phyloP scores from a whole-genome alignment of 306 rosid genomes.

The Vigna hirtella region DNA sequence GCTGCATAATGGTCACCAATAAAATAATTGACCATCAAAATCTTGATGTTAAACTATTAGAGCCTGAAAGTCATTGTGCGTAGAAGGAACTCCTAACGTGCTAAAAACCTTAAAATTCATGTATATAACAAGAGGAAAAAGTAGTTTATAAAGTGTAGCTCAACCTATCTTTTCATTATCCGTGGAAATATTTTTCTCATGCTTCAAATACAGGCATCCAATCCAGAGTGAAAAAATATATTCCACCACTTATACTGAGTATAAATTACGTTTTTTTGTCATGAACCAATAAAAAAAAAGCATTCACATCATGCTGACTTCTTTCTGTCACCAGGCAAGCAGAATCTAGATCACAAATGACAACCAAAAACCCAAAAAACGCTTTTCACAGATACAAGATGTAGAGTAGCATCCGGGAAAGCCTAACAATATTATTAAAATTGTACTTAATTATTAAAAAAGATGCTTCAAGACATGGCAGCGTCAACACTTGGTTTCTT shows the following conservation, averaged over 20 bases:
- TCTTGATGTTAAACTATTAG: constrained; percentile 31
- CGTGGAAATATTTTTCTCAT: constrained; percentile 20
- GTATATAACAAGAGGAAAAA: constrained; percentile 30
- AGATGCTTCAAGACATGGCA: constrained; percentile 34
- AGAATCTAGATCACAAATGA: constrained; percentile 34
- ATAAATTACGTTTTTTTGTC: constrained; percentile 29
- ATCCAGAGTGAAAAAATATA: constrained; percentile 19
- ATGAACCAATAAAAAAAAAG: constrained; percentile 17
- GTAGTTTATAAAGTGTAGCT: constrained; percentile 26
- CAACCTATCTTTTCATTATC: constrained; percentile 7
- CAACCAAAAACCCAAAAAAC: constrained; percentile 28
- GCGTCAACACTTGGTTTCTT: constrained; percentile 14
- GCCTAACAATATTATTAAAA: background rate
- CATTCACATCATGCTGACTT: constrained; percentile 25
- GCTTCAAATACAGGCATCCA: constrained; percentile 29
- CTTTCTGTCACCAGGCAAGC: constrained; percentile 16
- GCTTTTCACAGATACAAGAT: constrained; percentile 8
- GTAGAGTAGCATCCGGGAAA: background rate
- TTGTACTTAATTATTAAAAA: constrained; percentile 34
- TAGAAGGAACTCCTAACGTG: constrained; percentile 30
- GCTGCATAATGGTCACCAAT: constrained; percentile 63
- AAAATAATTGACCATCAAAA: constrained; percentile 41
- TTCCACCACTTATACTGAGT: constrained; percentile 26
- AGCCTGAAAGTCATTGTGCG: constrained; percentile 4
- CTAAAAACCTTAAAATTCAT: constrained; percentile 23